phyloP scores from a whole-genome alignment of 495 filamentous ascomycete genomes.

The Talaromyces ruber region DNA sequence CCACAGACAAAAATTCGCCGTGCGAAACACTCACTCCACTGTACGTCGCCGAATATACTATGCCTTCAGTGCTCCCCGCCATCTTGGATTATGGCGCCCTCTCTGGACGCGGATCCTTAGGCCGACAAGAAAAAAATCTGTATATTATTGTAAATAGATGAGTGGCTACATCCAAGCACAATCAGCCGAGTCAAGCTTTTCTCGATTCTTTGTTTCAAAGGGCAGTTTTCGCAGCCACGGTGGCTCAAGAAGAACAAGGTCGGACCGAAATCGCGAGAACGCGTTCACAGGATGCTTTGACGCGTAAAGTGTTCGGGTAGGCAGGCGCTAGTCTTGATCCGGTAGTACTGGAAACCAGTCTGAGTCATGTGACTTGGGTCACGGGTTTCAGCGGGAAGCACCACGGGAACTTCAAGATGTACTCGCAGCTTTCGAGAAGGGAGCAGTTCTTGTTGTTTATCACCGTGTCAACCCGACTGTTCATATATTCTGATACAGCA shows the following conservation, averaged over 20 bases:
- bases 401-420: neutral
- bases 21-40: constrained; percentile 61
- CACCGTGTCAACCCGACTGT: neutral
- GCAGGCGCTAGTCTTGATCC: neutral
- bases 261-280: constrained; percentile 1
- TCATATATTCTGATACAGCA: constrained; percentile 16
- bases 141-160: neutral
- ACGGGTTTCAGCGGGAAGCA: constrained; percentile 2
- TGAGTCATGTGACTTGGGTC: constrained; percentile 2
- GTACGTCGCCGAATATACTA: constrained; percentile 85
- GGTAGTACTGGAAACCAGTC: neutral
- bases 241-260: constrained; percentile 1
- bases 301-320: constrained; percentile 3
- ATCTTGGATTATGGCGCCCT: constrained; percentile 23
- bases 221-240: constrained; percentile 5
- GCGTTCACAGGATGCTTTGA: neutral
- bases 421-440: neutral
- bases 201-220: neutral
- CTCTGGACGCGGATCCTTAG: constrained; percentile 10
- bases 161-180: neutral
- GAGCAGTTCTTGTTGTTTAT: neutral
- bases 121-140: neutral
- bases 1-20: neutral
- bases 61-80: constrained; percentile 30
- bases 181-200: too few species aligned